phyloP scores from a whole-genome alignment of 164 flowering plant genomes.

The Malania oleifera region DNA sequence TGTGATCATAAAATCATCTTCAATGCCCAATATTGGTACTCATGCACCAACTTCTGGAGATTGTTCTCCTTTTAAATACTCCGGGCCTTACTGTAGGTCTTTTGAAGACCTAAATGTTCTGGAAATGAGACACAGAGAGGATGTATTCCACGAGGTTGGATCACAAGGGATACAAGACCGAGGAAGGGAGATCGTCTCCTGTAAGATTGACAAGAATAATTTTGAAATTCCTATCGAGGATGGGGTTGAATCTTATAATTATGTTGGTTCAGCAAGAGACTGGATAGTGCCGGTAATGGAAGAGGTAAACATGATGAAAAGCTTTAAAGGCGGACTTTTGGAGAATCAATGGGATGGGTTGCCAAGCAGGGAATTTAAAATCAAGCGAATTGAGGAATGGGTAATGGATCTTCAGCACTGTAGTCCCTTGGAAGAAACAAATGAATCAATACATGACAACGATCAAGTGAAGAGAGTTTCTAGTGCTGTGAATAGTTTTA shows the following conservation, averaged over 20 bases:
- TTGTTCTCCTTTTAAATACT: slow-evolving; percentile 15
- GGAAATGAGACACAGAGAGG: slow-evolving; percentile 25
- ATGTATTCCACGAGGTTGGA: slow-evolving; percentile 21
- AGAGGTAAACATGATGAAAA: slow-evolving; percentile 23
- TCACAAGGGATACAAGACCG: slow-evolving; percentile 19
- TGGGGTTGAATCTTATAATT: slow-evolving; percentile 38
- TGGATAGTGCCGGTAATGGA: slow-evolving; percentile 46
- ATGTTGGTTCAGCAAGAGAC: slow-evolving; percentile 45
- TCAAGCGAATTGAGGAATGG: slow-evolving; percentile 85
- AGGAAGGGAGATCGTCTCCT: slow-evolving; percentile 23
- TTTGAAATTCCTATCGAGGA: slow-evolving; percentile 32
- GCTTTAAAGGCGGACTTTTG: slow-evolving; percentile 33
- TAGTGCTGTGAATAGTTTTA: slow-evolving; percentile 20
- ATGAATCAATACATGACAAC: slow-evolving; percentile 24
- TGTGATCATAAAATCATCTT: slow-evolving; percentile 43
- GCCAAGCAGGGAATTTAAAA: slow-evolving; percentile 51
- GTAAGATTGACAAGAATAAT: slow-evolving; percentile 19
- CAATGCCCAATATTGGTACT: slow-evolving; percentile 44
- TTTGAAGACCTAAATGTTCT: slow-evolving; percentile 42
- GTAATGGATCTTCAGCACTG: slow-evolving; percentile 61
- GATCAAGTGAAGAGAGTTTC: slow-evolving; percentile 27
- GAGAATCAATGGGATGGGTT: slow-evolving; percentile 29
- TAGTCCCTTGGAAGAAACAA: slow-evolving; percentile 41
- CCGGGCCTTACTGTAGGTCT: slow-evolving; percentile 39
- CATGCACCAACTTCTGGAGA: slow-evolving; percentile 14